These are phyloP conservation scores for Dictyostelium firmibasis DNA, from an alignment of 78 protist species.

Conservation along the genomic window DNA sequence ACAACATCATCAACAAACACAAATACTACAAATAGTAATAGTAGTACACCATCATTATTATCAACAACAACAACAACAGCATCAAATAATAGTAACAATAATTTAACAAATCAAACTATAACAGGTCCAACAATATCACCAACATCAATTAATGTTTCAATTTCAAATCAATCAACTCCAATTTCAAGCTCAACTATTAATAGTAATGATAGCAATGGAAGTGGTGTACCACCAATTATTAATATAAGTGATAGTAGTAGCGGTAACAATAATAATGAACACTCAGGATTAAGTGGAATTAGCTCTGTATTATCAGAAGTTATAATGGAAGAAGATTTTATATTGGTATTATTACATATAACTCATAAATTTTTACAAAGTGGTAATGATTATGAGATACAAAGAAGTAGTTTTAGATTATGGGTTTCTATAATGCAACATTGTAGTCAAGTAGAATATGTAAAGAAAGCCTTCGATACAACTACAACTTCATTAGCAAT, in stretches of 20 bases:
- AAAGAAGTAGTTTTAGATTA: background rate
- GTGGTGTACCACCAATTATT: background rate
- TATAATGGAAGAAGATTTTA: slow-evolving; percentile 56
- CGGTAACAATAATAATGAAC: background rate
- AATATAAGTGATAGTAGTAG: background rate
- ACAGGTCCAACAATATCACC: background rate
- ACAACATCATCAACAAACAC: background rate
- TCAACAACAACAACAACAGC: background rate
- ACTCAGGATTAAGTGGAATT: background rate
- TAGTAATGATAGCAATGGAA: background rate
- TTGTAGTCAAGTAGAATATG: background rate
- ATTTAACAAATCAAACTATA: background rate
- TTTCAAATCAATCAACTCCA: slow-evolving; percentile 4
- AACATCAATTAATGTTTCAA: background rate
- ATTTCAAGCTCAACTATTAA: background rate
- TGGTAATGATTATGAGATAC: background rate
- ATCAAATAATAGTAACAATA: background rate
- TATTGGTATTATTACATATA: slow-evolving; percentile 4
- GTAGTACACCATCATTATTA: background rate
- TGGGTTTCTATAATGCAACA: slow-evolving; percentile 7
- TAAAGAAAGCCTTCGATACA: background rate
- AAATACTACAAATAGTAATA: background rate
- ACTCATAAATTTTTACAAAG: slow-evolving; percentile 11
- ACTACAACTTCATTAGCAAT: background rate
- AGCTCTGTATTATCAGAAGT: slow-evolving; percentile 13